Percentiles rank a stretch among this genome's conserved stretches.
Evolutionary conservation across 2,329 filamentous ascomycete genomes (phyloP).

Genomic region (Cladorrhinum sp.): DNA sequence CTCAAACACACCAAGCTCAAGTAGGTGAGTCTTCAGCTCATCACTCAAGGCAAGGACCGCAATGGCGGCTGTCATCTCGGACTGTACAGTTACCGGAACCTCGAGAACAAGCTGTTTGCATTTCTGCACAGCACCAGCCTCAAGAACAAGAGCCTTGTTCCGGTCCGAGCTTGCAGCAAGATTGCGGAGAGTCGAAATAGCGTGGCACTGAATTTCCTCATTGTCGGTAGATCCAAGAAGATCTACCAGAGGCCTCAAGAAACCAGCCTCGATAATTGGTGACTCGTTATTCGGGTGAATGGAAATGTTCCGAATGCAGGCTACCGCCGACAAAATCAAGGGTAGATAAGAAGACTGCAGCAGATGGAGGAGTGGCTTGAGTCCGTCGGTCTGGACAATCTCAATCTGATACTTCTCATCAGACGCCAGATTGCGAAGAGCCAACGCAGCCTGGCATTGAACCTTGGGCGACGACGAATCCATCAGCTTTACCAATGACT

Average conservation of each 20-base stretch:
- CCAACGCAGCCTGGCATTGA: constrained; percentile 93
- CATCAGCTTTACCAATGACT: constrained; percentile 93
- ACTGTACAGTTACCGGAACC: constrained; percentile 91
- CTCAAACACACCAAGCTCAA: constrained; percentile 92
- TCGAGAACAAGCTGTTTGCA: constrained; percentile 96
- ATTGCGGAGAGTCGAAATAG: constrained; percentile 94
- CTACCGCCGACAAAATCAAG: constrained; percentile 92
- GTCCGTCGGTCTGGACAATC: constrained; percentile 84
- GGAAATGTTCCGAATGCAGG: constrained; percentile 97
- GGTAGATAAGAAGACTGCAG: constrained; percentile 94
- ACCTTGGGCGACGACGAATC: constrained; percentile 96
- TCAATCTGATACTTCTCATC: constrained; percentile 99
- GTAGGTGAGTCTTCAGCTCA: constrained; percentile 85
- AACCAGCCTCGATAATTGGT: constrained; percentile 96
- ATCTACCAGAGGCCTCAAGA: constrained; percentile 89
- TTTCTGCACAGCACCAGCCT: constrained; percentile 95
- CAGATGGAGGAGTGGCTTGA: constrained; percentile 80
- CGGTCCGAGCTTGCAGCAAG: constrained; percentile 93
- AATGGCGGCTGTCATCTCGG: constrained; percentile 99
- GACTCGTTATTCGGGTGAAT: constrained; percentile 98
- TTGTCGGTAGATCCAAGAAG: constrained; percentile 93
- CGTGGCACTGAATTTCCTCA: constrained; percentile 98
- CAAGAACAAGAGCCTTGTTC: constrained; percentile 96
- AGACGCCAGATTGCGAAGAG: constrained; percentile 89
- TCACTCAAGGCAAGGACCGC: constrained; percentile 93